Conservation (phyloP, 345 rosid species). For the Angophora floribunda region DNA sequence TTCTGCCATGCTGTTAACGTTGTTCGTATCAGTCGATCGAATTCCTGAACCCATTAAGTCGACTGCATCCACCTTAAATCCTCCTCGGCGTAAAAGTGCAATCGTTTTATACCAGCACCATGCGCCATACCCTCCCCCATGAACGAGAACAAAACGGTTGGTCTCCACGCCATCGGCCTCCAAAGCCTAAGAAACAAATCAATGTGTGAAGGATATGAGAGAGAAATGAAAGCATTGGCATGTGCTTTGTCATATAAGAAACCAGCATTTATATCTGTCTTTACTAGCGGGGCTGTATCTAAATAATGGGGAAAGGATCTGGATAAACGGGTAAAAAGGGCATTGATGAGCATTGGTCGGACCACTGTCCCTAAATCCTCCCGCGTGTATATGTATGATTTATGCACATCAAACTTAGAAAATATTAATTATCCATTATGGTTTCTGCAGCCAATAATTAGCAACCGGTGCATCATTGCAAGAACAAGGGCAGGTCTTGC, state of each 20-base stretch:
- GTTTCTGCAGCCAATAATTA: not conserved
- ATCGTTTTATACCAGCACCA: conserved; percentile 89
- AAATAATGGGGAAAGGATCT: not conserved
- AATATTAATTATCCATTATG: not conserved
- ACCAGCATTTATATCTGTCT: not conserved
- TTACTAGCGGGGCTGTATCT: not conserved
- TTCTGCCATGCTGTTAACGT: conserved; percentile 16
- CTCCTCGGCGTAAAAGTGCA: conserved; percentile 45
- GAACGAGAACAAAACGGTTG: conserved; percentile 55
- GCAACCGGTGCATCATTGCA: not conserved
- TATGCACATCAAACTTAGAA: not conserved
- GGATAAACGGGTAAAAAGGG: not conserved
- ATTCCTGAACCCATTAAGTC: conserved; percentile 63
- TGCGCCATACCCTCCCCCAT: conserved; percentile 89
- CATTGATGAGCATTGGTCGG: not conserved
- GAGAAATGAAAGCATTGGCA: not conserved
- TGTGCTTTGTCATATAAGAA: not conserved
- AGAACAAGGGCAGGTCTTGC: not conserved
- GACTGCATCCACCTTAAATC: conserved; percentile 49
- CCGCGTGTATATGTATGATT: not conserved
- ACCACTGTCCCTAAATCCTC: not conserved
- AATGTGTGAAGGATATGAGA: not conserved
- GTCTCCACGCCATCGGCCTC: conserved; percentile 33
- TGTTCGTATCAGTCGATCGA: conserved; percentile 34
- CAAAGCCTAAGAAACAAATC: not conserved